Evolutionary conservation across 2,329 filamentous ascomycete species (phyloP), one percentile per base, ranked within the genome.

Genomic region (Leptodontidium sp.): DNA sequence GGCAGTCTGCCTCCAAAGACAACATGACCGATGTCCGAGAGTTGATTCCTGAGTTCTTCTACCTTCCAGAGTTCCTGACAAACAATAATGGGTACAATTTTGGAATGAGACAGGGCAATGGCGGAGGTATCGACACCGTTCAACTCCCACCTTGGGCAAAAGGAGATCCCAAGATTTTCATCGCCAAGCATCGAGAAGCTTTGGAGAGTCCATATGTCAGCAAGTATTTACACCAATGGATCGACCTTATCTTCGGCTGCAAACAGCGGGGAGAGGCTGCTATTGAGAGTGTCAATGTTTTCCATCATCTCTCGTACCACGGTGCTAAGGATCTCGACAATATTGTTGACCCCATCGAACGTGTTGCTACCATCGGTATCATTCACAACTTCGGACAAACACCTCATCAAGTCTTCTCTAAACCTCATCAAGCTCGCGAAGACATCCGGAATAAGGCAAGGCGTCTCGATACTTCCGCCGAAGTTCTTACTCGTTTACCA

Each of bases 311-410:
- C 24, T 98, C 95, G 0, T 99, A 99, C 77, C 92, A 94, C 70
- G 97, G 96, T 7, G 94, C 95, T 2, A 97, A 93, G 72, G 93
- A 99, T 78, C 83, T 99, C 4, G 96, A 99, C 79, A 90, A 90
- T 64, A 98, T 99, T 69, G 89, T 91, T 8, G 95, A 98, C 77
- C 91, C 93, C 0, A 89, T 95, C 66, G 94, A 98, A 79, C 87
- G 94, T 53, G 85, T 94, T 7, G 93, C 95, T 5, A 95, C 94
- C 0, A 98, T 97, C 65, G 93, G 93, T 43, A 97, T 98, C 74
- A 98, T 99, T 75, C 95, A 99, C 80, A 98, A 98, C 75, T 99
- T 99, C 79, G 96, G 96, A 0, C 96, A 99, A 79, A 99, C 97
- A 1, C 96, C 97, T 1, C 92, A 97, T 75, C 97, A 99, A 79